phyloP scores from a whole-genome alignment of 371 early-diverging fungal species.

The Actinomortierella wolfii region DNA sequence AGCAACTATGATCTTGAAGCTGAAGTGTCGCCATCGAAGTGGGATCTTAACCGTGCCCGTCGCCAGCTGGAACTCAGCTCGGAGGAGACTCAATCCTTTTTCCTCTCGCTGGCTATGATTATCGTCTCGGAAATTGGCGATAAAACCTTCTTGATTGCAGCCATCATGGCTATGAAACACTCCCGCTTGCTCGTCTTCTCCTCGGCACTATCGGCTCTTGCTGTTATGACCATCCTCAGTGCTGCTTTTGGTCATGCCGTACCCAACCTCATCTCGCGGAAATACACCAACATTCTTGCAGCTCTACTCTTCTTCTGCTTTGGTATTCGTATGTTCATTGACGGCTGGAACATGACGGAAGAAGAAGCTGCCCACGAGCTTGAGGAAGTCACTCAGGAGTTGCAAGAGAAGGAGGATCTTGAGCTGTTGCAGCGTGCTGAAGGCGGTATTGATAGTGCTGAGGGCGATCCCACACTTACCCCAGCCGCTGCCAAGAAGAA shows the following conservation, averaged over 20 bases:
- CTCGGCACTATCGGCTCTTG: constrained; percentile 85
- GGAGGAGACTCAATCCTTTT: constrained; percentile 40
- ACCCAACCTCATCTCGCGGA: constrained; percentile 82
- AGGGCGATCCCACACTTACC: constrained; percentile 21
- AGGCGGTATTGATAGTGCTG: constrained; percentile 29
- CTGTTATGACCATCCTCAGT: constrained; percentile 93
- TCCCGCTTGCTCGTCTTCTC: constrained; percentile 85
- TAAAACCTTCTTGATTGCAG: constrained; percentile 97
- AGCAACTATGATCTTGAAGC: constrained; percentile 16
- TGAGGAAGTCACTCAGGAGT: constrained; percentile 85
- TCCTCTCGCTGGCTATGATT: constrained; percentile 66
- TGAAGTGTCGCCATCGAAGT: neutral
- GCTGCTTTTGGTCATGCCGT: constrained; percentile 90
- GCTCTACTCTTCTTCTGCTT: constrained; percentile 87
- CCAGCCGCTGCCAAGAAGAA: constrained; percentile 15
- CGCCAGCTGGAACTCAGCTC: constrained; percentile 25
- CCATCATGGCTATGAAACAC: constrained; percentile 96
- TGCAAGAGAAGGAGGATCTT: constrained; percentile 77
- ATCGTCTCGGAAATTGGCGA: constrained; percentile 96
- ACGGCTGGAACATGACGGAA: constrained; percentile 87
- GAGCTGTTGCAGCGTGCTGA: constrained; percentile 64
- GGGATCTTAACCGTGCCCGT: too few species aligned
- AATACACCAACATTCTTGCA: constrained; percentile 85
- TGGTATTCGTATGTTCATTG: constrained; percentile 87
- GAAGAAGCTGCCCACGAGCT: constrained; percentile 88